A percentile compares a stretch with the other conserved stretches of the same genome.
phyloP scores from a whole-genome alignment of 2,329 filamentous ascomycete genomes.

The Penicillium glabrum region DNA sequence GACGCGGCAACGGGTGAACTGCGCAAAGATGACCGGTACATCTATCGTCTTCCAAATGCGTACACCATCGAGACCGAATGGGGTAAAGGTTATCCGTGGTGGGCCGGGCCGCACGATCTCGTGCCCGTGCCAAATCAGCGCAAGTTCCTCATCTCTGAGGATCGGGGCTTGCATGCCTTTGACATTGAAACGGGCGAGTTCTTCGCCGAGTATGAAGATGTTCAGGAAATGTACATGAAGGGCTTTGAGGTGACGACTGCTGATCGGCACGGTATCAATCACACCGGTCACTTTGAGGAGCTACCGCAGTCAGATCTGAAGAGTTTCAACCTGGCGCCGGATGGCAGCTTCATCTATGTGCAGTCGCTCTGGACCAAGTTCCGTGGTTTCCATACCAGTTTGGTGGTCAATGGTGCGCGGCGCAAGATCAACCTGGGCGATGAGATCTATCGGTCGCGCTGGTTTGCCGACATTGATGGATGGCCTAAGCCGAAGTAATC shows the following conservation, averaged over 20 bases:
- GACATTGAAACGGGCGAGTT: slow-evolving; percentile 20
- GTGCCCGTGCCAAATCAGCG: slow-evolving; percentile 26
- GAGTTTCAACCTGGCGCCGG: slow-evolving; percentile 24
- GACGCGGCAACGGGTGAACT: slow-evolving; percentile 19
- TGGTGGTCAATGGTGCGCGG: slow-evolving; percentile 18
- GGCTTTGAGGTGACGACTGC: slow-evolving; percentile 24
- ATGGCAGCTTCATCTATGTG: slow-evolving; percentile 24
- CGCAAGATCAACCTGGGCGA: slow-evolving; percentile 21
- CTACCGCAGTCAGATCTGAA: slow-evolving; percentile 24
- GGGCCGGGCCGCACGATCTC: slow-evolving; percentile 25
- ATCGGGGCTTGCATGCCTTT: slow-evolving; percentile 21
- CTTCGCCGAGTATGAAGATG: slow-evolving; percentile 11
- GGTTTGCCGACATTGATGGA: slow-evolving; percentile 23
- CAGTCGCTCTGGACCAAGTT: slow-evolving; percentile 22
- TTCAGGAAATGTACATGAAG: slow-evolving; percentile 20
- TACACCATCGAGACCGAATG: slow-evolving; percentile 22
- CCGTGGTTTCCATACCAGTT: slow-evolving; percentile 22
- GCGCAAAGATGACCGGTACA: slow-evolving; percentile 9
- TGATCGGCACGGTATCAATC: slow-evolving; percentile 21
- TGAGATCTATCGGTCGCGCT: slow-evolving; percentile 28
- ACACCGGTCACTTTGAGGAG: slow-evolving; percentile 17
- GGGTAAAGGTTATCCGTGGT: slow-evolving; percentile 24
- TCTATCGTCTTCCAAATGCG: slow-evolving; percentile 13
- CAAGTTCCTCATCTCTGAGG: slow-evolving; percentile 23
- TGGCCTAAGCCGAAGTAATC: slow-evolving; percentile 22